A percentile compares a stretch with the other conserved stretches of the same genome.
These are phyloP conservation scores for Pleurotus platypus DNA, from an alignment of 768 basidiomycete genomes.

Conservation along the genomic window DNA sequence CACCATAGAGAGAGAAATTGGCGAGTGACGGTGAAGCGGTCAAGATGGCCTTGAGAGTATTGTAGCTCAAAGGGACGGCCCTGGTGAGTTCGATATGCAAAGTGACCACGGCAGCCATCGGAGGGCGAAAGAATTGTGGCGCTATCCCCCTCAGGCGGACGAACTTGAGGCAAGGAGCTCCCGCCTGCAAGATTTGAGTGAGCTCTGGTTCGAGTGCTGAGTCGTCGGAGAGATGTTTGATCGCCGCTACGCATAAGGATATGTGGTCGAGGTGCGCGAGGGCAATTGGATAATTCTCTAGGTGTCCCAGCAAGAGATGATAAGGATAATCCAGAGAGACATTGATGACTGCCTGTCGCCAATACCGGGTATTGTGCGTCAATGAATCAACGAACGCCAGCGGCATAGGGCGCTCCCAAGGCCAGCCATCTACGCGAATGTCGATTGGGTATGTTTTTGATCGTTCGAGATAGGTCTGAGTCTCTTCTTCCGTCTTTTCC, in stretches of 20 bases:
- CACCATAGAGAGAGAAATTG: slow-evolving; percentile 42
- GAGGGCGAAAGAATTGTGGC: slow-evolving; percentile 34
- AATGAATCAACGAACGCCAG: background rate
- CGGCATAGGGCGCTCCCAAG: background rate
- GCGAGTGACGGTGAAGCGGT: slow-evolving; percentile 27
- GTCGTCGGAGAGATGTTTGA: background rate
- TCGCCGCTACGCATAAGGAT: no score
- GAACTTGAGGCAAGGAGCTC: slow-evolving; percentile 28
- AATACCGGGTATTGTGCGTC: background rate
- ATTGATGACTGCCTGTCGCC: background rate
- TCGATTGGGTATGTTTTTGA: slow-evolving; percentile 28
- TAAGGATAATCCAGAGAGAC: background rate
- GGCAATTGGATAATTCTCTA: no score
- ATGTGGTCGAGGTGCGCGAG: no score
- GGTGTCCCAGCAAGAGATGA: background rate
- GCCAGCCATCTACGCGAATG: slow-evolving; percentile 22
- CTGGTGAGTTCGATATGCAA: slow-evolving; percentile 44
- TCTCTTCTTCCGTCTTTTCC: slow-evolving; percentile 14
- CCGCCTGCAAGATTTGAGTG: slow-evolving; percentile 21
- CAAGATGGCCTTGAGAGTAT: slow-evolving; percentile 31
- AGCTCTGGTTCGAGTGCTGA: background rate
- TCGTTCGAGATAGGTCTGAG: slow-evolving; percentile 29
- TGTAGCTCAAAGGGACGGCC: slow-evolving; percentile 29
- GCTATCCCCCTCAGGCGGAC: slow-evolving; percentile 43
- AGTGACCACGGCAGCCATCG: slow-evolving; percentile 27